Percentiles rank a stretch among this genome's conserved stretches.
These are phyloP conservation scores for Babesia bovis DNA, from an alignment of 169 alveolate species.

Conservation along the genomic window DNA sequence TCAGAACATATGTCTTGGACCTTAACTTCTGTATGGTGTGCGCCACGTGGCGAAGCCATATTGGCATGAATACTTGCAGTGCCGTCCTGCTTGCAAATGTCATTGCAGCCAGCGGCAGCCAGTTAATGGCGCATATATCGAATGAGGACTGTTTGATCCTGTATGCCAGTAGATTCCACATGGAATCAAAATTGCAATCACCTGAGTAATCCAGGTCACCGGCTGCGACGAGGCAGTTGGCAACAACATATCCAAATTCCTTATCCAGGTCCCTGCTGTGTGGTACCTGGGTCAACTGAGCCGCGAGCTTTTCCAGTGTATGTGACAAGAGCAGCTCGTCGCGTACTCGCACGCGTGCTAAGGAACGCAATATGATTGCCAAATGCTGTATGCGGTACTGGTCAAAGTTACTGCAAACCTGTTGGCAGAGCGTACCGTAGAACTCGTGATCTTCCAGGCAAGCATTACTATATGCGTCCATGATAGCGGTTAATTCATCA, in stretches of 20 bases:
- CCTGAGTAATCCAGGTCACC: constrained; percentile 55
- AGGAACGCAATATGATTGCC: constrained; percentile 35
- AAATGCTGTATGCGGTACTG: constrained; percentile 32
- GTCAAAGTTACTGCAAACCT: constrained; percentile 27
- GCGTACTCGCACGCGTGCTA: constrained; percentile 56
- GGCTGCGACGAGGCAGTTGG: constrained; percentile 40
- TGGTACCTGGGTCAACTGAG: neutral
- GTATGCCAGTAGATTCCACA: constrained; percentile 49
- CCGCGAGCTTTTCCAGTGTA: constrained; percentile 4
- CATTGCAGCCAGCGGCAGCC: constrained; percentile 66
- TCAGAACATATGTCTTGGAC: constrained; percentile 55
- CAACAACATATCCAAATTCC: constrained; percentile 24
- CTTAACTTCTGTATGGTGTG: constrained; percentile 49
- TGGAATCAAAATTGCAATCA: constrained; percentile 41
- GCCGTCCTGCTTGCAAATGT: constrained; percentile 57
- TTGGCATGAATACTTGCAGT: constrained; percentile 57
- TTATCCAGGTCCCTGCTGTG: neutral
- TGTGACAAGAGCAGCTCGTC: constrained; percentile 29
- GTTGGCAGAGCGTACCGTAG: constrained; percentile 42
- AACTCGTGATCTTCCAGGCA: constrained; percentile 64
- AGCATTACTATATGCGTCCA: constrained; percentile 64
- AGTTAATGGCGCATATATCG: constrained; percentile 63
- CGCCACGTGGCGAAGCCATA: constrained; percentile 55
- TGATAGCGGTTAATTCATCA: constrained; percentile 60
- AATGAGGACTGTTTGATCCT: constrained; percentile 43